Conservation (phyloP, 345 rosid genomes). For the Salix dunnii region DNA sequence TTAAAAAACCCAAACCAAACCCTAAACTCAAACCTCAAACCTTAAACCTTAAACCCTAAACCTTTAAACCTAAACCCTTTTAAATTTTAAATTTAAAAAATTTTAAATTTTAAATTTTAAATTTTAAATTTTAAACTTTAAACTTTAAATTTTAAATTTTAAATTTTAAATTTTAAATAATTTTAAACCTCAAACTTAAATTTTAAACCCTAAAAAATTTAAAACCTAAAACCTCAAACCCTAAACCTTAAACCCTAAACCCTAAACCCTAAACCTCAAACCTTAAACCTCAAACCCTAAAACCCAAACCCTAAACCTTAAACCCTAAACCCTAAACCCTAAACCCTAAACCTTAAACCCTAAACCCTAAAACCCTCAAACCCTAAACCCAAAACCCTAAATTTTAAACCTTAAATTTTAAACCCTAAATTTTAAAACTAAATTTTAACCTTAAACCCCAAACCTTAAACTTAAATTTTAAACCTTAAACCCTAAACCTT, state of each 20-base stretch:
- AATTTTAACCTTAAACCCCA: conserved; percentile 13
- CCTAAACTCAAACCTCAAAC: conserved; percentile 13
- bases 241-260: conserved; percentile 20
- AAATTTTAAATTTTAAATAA: conserved; percentile 13
- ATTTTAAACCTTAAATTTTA: background rate
- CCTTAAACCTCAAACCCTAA: conserved; percentile 8
- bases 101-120: conserved; percentile 14
- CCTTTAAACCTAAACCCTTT: conserved; percentile 23
- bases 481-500: conserved; percentile 10
- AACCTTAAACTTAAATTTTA: too few species aligned
- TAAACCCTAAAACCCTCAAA: conserved; percentile 19
- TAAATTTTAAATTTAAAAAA: too few species aligned
- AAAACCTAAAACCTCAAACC: conserved; percentile 17
- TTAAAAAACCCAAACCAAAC: too few species aligned
- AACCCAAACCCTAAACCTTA: conserved; percentile 11
- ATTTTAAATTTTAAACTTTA: conserved; percentile 15
- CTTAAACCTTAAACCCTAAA: conserved; percentile 18
- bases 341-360: conserved; percentile 13
- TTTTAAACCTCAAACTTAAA: conserved; percentile 6
- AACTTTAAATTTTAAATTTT: conserved; percentile 14
- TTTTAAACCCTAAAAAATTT: conserved; percentile 12
- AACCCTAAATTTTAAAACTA: conserved; percentile 1
- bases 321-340: conserved; percentile 8
- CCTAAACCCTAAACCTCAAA: conserved; percentile 17
- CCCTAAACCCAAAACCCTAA: conserved; percentile 14